Base-by-base conservation (phyloP, 441 rosid species). In the Iberis amara region DNA sequence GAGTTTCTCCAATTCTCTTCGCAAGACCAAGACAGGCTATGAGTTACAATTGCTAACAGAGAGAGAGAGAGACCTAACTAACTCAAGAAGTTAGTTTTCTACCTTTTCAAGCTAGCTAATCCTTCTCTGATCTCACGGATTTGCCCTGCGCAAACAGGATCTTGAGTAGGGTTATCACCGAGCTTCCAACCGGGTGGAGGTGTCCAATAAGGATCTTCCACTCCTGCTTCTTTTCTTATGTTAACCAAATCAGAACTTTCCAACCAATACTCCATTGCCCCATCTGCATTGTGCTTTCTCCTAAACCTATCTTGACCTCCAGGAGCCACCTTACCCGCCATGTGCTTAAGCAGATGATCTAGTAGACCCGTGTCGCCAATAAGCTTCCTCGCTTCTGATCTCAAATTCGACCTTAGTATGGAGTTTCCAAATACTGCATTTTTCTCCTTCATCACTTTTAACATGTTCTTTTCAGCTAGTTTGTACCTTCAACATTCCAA, bases 231-330 rank as follows among this genome's bases (percentile, higher is more conserved):
- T 68, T 69, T 81, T 73, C 99, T 83, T 26, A 89, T 30, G 23
- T 77, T 68, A 54, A 75, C 65, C 70, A 94, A 68, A 59, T 86
- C 76, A 48, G 95, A 82, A 32, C 76, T 78, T 79, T 94, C 97
- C 56, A 89, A 50, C 96, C 96, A 94, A 59, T 89, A 89, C 78
- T 89, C 97, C 97, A 94, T 86, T 23, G 94, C 96, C 0, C 97
- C 99, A 42, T 89, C 89, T 5, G 96, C 81, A 56, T 89, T 94
- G 67, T 94, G 99, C 57, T 84, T 57, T 74, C 99, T 75, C 70
- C 77, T 77, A 62, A 94, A 94, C 77, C 99, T 76, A 11, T 80
- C 87, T 66, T 66, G 73, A 12, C 94, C 94, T 0, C 95, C 97
- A 3, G 99, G 96, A 3, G 95, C 95, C 55, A 84, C 84, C 67